phyloP scores from a whole-genome alignment of 345 rosid species.

The Chamaenerion angustifolium region DNA sequence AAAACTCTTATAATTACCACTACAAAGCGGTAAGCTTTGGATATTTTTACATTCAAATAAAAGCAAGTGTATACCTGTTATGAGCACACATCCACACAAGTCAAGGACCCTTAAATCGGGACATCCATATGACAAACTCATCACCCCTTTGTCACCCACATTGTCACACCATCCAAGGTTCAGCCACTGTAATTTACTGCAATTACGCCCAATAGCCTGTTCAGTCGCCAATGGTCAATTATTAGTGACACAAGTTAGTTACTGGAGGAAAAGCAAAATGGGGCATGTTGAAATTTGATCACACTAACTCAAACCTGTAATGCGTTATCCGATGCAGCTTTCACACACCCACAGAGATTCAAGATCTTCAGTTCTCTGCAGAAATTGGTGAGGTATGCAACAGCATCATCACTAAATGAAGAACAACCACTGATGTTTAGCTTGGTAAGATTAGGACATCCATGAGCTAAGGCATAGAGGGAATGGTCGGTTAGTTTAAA shows the following conservation, averaged over 20 bases:
- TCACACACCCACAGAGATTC: constrained; percentile 87
- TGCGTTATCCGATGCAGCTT: constrained; percentile 65
- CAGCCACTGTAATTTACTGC: constrained; percentile 50
- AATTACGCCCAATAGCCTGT: constrained; percentile 83
- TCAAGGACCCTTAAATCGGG: constrained; percentile 74
- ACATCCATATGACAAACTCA: constrained; percentile 77
- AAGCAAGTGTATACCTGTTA: constrained; percentile 57
- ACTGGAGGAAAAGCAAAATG: no score
- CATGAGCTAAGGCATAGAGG: constrained; percentile 58
- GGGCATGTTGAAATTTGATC: no score
- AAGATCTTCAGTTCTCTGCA: constrained; percentile 50
- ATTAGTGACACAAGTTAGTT: no score
- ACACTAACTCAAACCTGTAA: constrained; percentile 39
- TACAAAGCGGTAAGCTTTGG: no score
- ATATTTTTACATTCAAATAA: neutral
- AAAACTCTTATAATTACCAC: no score
- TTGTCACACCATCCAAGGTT: constrained; percentile 96
- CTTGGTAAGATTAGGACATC: constrained; percentile 65
- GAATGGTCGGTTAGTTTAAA: constrained; percentile 66
- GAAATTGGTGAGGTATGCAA: constrained; percentile 41
- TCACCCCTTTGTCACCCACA: constrained; percentile 72
- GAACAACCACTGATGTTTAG: constrained; percentile 94
- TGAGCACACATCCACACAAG: constrained; percentile 66
- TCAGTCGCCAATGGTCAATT: neutral
- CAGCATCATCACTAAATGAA: constrained; percentile 49